Evolutionary conservation across 1,284 basidiomycete species (phyloP), one percentile per base, ranked within the genome.

Genomic region (Cutaneotrichosporon mucoides): DNA sequence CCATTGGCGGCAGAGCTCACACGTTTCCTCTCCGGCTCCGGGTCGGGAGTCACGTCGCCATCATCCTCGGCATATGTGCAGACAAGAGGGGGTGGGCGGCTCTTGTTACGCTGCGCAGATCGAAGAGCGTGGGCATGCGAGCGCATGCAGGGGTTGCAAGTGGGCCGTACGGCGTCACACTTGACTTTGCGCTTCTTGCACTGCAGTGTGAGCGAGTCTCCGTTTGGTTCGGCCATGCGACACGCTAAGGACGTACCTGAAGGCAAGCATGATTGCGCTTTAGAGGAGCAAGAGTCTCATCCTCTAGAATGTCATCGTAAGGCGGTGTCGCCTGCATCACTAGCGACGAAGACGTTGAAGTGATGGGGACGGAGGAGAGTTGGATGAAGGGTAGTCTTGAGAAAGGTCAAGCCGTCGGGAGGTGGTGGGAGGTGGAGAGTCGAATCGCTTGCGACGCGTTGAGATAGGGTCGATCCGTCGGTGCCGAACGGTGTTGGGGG

Each of bases 101-200:
- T 64, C 44, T 67, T 66, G 57, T 72, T 73, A 12, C 73, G 58
- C 49, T 73, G 69, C 0, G 75, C 73, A 0, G 72, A 68, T 12
- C 75, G 68, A 5, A 73, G 55, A 2, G 73, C 73, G 55, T 76
- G 75, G 0, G 72, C 73, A 50, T 76, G 73, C 8, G 73, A 75
- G 2, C 75, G 67, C 42, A 76, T 56, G 59, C 75, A 76, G 1
- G 73, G 75, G 38, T 71, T 63, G 57, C 75, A 76, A 5, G 66
- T 65, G 5, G 75, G 75, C 40, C 64, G 61, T 35, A 66, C 70
- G 9, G 68, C 75, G 56, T 75, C 72, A 52, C 75, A 76, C 59
- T 75, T 74, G 37, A 74, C 72, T 56, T 76, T 76, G 15, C 75
- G 68, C 55, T 73, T 73, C 66, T 76, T 76, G 64, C 75, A 76